Evolutionary conservation across 306 rosid species (phyloP).

Genomic region (Rosa rugosa): DNA sequence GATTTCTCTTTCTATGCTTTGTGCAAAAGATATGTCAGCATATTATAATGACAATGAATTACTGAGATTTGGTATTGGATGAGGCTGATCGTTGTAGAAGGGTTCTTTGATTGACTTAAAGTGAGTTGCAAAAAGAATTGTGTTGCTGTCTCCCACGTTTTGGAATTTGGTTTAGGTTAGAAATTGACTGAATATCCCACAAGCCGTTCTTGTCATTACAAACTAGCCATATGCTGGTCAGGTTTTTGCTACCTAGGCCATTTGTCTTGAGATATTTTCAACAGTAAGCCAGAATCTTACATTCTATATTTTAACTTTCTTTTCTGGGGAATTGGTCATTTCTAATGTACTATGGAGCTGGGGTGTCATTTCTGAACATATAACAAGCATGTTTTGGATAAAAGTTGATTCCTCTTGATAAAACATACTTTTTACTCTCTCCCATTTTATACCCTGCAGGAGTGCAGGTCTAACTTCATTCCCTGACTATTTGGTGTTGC

Average conservation of each 20-base stretch:
- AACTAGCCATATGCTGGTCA: not conserved
- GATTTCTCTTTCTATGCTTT: not conserved
- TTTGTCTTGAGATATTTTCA: not conserved
- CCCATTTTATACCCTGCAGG: slow-evolving; percentile 35
- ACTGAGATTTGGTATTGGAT: not conserved
- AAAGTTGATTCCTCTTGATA: not conserved
- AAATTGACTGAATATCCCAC: not conserved
- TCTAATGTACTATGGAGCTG: not conserved
- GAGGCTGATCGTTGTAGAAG: not conserved
- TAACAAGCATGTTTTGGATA: not conserved
- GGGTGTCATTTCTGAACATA: not conserved
- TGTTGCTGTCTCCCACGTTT: not conserved
- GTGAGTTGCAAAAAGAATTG: not conserved
- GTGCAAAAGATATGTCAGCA: slow-evolving; percentile 12
- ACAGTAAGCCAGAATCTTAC: not conserved
- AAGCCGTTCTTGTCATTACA: not conserved
- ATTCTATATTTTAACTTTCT: not conserved
- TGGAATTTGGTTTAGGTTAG: not conserved
- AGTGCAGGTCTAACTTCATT: slow-evolving; percentile 84
- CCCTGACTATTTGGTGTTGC: slow-evolving; percentile 94
- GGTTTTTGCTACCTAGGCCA: not conserved
- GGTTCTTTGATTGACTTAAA: not conserved
- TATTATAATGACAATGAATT: not conserved
- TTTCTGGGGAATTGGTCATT: not conserved
- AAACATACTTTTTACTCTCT: not conserved